Evolutionary conservation across 176 grass and related monocot genomes (phyloP), one percentile per base, ranked within the genome.

Genomic region (Aegilops bicornis): DNA sequence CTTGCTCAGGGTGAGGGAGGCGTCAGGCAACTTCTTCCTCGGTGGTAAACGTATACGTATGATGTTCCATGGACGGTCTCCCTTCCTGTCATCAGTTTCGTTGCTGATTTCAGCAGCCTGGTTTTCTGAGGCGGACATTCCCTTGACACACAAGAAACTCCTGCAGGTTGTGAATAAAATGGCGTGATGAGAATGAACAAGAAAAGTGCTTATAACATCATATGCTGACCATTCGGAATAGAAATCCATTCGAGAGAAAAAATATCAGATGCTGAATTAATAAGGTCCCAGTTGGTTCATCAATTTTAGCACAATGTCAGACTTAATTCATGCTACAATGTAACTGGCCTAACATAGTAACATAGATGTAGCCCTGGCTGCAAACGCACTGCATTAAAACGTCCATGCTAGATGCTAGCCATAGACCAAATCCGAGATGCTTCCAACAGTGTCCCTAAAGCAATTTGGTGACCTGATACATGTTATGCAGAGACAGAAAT

Each of bases 1-100:
- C 14, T 60, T 60, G 50, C 16, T 29, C 23, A 19, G 32, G 15
- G 15, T 20, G 67, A 73, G 50, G 16, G 52, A 69, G 48, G 32
- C 32, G 17, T 60, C 54, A 7, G 79, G 15, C 29, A 86, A 30
- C 40, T 39, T 82, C 79, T 90, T 90, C 69, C 54, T 78, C 0
- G 65, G 83, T 69, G 88, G 79, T 29, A 90, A 24, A 40, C 56
- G 42, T 35, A 90, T 83, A 59, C 56, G 73, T 64, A 90, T 64
- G 82, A 43, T 90, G 14, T 65, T 78, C 27, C 80, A 50, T 3
- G 58, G 59, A 79, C 32, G 56, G 27, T 43, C 79, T 60, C 50
- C 48, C 78, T 73, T 79, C n/a, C 0, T 82, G 73, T 30, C 40
- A 86, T 40, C 29, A 63, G 42, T 31, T 32, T 15, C 79, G 42